Base-by-base conservation (phyloP, 1,284 basidiomycete species). In the Sporisorium reilianum region DNA sequence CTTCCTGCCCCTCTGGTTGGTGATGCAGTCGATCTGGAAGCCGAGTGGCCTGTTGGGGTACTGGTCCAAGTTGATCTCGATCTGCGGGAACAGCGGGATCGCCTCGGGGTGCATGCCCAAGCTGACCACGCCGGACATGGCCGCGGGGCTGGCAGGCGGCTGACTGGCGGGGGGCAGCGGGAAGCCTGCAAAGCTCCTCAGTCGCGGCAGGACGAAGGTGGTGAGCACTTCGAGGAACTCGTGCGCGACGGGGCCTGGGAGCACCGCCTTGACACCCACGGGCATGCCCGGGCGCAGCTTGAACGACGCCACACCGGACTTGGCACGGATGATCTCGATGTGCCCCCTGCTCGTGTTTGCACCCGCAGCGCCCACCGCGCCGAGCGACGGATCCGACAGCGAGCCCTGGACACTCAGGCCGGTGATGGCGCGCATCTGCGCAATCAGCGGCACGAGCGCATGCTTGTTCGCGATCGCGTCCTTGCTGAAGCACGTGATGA, bases 151-250 rank as follows among this genome's bases (percentile, higher is more conserved):
- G 38, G 77, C 56, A 25, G 72, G 51, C 16, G 67, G 80, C 62
- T 77, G 84, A 51, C 55, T 72, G 25, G 77, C 74, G 42, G 92
- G 88, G 61, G 92, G 90, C 64, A 95, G 87, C 4, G 89, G 84
- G 67, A 99, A 86, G 25, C 96, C 97, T 8, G 88, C 88, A 87
- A 95, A 99, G 78, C 97, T 95, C 79, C 95, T 90, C 73, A 97
- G 86, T 23, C 96, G 90, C 3, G 96, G 97, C 23, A 98, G 87
- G 55, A 99, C 96, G 84, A 98, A 98, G 79, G 97, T 95, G 78
- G 91, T 90, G 76, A 99, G 89, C 8, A 90, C 90, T 69, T 91
- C 90, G 65, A 99, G 87, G 86, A 99, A 97, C 79, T 94, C 92
- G 87, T 94, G 97, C 91, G 97, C 97, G 71, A 91, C 90, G 53